Conservation (phyloP, 1,139 yeast genomes). For the Casaregolazyma lundiana region DNA sequence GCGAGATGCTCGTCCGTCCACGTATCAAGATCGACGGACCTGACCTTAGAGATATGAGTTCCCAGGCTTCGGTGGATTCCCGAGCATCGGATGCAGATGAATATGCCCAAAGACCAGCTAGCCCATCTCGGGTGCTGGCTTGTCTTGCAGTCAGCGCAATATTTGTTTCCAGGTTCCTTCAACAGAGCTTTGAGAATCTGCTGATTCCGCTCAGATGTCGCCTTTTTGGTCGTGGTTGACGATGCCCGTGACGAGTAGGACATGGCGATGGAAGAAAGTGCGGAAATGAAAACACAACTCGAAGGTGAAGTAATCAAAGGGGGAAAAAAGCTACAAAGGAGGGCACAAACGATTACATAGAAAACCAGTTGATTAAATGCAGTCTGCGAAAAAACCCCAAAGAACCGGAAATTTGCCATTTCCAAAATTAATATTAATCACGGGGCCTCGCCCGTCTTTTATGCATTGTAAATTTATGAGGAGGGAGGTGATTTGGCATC, state of each 20-base stretch:
- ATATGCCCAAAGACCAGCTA: conserved; percentile 90
- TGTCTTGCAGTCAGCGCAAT: conserved; percentile 88
- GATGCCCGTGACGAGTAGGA: conserved; percentile 6
- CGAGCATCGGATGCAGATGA: conserved; percentile 86
- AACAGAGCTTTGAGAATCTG: conserved; percentile 68
- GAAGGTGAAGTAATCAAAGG: neutral
- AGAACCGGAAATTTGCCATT: too few species aligned
- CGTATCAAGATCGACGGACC: conserved; percentile 85
- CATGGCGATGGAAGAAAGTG: neutral
- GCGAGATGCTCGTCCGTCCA: conserved; percentile 94
- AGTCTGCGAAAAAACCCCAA: neutral
- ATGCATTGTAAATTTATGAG: neutral
- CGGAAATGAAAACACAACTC: neutral
- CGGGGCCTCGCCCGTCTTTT: too few species aligned
- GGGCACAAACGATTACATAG: neutral
- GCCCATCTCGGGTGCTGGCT: conserved; percentile 97
- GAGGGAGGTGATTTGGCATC: neutral
- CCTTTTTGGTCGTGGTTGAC: conserved; percentile 21
- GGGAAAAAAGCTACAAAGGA: neutral
- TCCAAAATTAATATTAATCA: too few species aligned
- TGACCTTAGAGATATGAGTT: conserved; percentile 60
- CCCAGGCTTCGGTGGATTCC: conserved; percentile 96
- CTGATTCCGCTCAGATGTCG: conserved; percentile 36
- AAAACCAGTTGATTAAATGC: neutral
- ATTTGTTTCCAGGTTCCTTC: conserved; percentile 67